These are phyloP conservation scores for Alternaria gansuensis DNA, from an alignment of 2,329 filamentous ascomycete species.

Conservation along the genomic window DNA sequence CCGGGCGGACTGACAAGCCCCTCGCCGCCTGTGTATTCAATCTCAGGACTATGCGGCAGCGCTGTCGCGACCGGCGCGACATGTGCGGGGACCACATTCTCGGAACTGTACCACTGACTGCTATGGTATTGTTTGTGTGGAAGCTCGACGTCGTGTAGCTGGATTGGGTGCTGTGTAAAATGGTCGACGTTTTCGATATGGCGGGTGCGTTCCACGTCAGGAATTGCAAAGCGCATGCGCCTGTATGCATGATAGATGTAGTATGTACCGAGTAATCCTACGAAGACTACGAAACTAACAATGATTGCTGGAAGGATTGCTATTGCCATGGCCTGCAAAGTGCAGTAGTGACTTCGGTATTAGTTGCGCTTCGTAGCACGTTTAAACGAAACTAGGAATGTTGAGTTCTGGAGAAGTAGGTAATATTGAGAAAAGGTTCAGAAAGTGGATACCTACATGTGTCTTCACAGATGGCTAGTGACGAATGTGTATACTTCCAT, in stretches of 20 bases:
- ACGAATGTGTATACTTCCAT: no score
- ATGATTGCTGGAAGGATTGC: not conserved
- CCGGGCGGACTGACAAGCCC: conserved; percentile 7
- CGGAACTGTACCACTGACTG: conserved; percentile 5
- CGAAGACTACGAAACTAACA: not conserved
- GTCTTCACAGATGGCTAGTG: no score
- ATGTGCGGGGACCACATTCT: not conserved
- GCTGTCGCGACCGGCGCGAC: conserved; percentile 2
- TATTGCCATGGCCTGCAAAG: not conserved
- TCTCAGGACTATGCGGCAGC: not conserved
- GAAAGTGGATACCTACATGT: no score
- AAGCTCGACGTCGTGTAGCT: not conserved
- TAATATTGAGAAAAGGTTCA: no score
- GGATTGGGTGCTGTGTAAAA: not conserved
- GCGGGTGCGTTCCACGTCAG: not conserved
- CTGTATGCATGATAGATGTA: not conserved
- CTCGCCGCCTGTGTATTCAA: conserved; percentile 9
- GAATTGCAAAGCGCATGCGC: not conserved
- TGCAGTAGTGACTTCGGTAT: not conserved
- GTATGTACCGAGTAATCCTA: not conserved
- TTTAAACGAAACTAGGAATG: no score
- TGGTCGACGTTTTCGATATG: not conserved
- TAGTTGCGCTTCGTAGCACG: no score
- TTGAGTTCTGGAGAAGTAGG: no score
- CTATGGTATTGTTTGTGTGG: not conserved